Percentiles rank a stretch among this genome's conserved stretches.
These are phyloP conservation scores for Phanerochaete sordida DNA, from an alignment of 768 basidiomycete genomes.

Conservation along the genomic window DNA sequence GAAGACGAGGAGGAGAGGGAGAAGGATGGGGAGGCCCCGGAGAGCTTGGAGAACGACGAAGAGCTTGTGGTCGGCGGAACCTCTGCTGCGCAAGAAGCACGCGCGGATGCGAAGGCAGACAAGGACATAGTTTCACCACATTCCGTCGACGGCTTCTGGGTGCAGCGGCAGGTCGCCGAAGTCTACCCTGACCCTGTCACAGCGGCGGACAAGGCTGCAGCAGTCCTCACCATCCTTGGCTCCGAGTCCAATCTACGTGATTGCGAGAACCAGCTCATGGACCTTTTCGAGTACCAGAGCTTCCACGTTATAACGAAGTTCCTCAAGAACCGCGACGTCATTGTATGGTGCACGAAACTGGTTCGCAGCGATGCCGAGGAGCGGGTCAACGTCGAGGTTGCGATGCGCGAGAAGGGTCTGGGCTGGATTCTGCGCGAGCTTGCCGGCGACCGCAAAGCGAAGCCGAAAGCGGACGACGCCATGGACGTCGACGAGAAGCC, in stretches of 20 bases:
- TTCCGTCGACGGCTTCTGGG: conserved; percentile 96
- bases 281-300: conserved; percentile 89
- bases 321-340: conserved; percentile 91
- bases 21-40: conserved; percentile 42
- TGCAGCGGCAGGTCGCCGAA: conserved; percentile 89
- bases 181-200: conserved; percentile 94
- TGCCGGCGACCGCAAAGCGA: conserved; percentile 72
- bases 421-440: conserved; percentile 94
- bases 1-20: conserved; percentile 66
- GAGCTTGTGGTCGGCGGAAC: conserved; percentile 75
- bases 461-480: conserved; percentile 46
- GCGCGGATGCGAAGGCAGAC: conserved; percentile 49
- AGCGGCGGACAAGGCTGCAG: conserved; percentile 84
- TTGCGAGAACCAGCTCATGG: conserved; percentile 95
- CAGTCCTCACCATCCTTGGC: conserved; percentile 80
- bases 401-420: conserved; percentile 95
- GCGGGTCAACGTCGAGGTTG: conserved; percentile 90
- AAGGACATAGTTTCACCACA: conserved; percentile 86
- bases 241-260: conserved; percentile 88
- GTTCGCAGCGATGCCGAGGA: conserved; percentile 87
- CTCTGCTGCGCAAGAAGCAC: conserved; percentile 37
- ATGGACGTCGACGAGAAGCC: conserved; percentile 78
- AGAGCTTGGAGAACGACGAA: conserved; percentile 51
- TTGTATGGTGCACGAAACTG: conserved; percentile 98
- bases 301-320: conserved; percentile 89